Percentiles rank a stretch among this genome's conserved stretches.
These are phyloP conservation scores for Asterochloris erici DNA, from an alignment of 139 green algal species.

Conservation along the genomic window DNA sequence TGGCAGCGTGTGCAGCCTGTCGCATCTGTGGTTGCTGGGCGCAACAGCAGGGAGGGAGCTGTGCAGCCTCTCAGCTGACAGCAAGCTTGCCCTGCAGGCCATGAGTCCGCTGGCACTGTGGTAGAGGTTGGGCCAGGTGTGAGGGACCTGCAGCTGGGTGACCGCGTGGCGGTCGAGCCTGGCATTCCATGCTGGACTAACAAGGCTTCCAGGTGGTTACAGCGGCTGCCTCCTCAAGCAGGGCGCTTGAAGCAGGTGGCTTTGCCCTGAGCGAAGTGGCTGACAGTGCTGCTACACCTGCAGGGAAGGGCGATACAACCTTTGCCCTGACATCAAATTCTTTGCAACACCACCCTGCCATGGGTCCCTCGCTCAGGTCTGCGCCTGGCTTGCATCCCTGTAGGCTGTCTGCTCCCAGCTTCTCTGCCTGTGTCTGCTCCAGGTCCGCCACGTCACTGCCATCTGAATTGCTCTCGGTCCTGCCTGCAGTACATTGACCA, in stretches of 20 bases:
- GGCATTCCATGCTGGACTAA: slow-evolving; percentile 42
- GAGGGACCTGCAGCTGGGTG: slow-evolving; percentile 21
- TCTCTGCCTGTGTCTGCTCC: background rate
- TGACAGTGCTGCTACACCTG: background rate
- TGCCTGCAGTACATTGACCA: slow-evolving; percentile 42
- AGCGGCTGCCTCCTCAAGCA: background rate
- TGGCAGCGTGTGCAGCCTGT: background rate
- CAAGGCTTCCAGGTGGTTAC: slow-evolving; percentile 19
- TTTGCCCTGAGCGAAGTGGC: too few species aligned
- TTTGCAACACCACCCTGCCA: slow-evolving; percentile 46
- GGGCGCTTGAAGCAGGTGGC: too few species aligned
- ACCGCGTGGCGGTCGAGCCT: slow-evolving; percentile 39
- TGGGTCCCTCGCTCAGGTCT: slow-evolving; percentile 27
- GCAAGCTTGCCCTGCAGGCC: background rate
- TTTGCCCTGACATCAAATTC: slow-evolving; percentile 40
- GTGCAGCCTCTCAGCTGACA: background rate
- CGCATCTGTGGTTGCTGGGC: background rate
- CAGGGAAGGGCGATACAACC: slow-evolving; percentile 45
- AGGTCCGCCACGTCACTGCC: background rate
- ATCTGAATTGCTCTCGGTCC: background rate
- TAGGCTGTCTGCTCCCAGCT: background rate
- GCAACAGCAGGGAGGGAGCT: too few species aligned
- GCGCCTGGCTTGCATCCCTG: background rate
- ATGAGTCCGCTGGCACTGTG: slow-evolving; percentile 3
- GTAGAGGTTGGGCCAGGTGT: slow-evolving; percentile 23